Evolutionary conservation across 352 stramenopile species (phyloP).

Genomic region (Phytophthora rubi): DNA sequence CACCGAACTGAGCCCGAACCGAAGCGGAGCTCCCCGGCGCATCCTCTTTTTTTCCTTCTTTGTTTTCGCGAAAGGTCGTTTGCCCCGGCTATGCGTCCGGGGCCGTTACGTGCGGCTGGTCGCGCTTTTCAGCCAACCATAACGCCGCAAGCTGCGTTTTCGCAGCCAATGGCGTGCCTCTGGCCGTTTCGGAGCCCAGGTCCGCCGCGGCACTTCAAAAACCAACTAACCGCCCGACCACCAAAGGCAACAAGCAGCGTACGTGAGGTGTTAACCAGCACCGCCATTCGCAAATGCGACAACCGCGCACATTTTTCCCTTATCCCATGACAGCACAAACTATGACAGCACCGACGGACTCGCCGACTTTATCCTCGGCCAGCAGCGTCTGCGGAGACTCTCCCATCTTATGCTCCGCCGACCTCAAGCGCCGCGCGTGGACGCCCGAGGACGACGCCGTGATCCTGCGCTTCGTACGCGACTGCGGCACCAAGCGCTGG

Average conservation of each 20-base stretch:
- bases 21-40: not conserved
- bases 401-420: too few species aligned
- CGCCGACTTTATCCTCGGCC: not conserved
- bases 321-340: constrained; percentile 1
- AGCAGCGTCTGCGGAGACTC: too few species aligned
- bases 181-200: constrained; percentile 23
- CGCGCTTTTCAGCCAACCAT: constrained; percentile 16
- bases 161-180: constrained; percentile 6
- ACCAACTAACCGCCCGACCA: constrained; percentile 7
- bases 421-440: constrained; percentile 70
- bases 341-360: not conserved
- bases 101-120: constrained; percentile 26
- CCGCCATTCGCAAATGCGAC: not conserved
- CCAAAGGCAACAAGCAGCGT: not conserved
- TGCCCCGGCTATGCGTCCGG: constrained; percentile 13
- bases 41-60: constrained; percentile 19
- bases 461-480: constrained; percentile 73
- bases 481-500: constrained; percentile 90
- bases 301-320: not conserved
- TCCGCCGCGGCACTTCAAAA: constrained; percentile 25
- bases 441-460: constrained; percentile 65
- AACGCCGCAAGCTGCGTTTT: not conserved
- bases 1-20: constrained; percentile 2
- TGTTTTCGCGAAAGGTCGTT: constrained; percentile 26
- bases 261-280: not conserved